A percentile compares a stretch with the other conserved stretches of the same genome.
These are phyloP conservation scores for Fraxinus platypoda DNA, from an alignment of 305 asterid species.

Conservation along the genomic window DNA sequence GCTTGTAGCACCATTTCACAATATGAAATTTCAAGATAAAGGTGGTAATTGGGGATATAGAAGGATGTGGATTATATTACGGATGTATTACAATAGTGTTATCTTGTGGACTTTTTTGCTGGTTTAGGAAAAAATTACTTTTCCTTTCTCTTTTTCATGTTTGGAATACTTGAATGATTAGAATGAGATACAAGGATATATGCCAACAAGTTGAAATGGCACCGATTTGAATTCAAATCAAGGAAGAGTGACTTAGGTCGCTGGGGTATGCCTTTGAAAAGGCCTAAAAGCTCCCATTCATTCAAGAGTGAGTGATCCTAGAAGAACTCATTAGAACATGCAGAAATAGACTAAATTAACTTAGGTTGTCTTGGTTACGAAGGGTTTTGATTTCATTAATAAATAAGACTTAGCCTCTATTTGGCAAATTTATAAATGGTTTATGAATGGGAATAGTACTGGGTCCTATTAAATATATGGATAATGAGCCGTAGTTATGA, in stretches of 20 bases:
- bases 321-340: not conserved
- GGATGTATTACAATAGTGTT: not conserved
- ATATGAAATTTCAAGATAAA: not conserved
- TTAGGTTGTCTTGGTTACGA: not conserved
- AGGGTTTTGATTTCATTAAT: not conserved
- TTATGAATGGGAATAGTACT: too few relatives aligned
- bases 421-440: too few relatives aligned
- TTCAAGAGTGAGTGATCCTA: not conserved
- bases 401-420: too few relatives aligned
- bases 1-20: not conserved
- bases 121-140: not conserved
- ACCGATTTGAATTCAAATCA: not conserved
- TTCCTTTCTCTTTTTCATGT: not conserved
- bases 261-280: not conserved
- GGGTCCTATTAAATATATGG: too few relatives aligned
- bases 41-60: not conserved
- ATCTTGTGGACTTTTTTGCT: not conserved
- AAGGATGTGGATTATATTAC: not conserved
- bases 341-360: not conserved
- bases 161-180: not conserved
- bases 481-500: not conserved
- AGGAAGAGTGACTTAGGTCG: not conserved
- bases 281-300: not conserved
- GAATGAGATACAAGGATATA: not conserved
- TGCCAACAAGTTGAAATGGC: not conserved